These are phyloP conservation scores for Epichloe hybrida DNA, from an alignment of 2,329 filamentous ascomycete species.

Conservation along the genomic window DNA sequence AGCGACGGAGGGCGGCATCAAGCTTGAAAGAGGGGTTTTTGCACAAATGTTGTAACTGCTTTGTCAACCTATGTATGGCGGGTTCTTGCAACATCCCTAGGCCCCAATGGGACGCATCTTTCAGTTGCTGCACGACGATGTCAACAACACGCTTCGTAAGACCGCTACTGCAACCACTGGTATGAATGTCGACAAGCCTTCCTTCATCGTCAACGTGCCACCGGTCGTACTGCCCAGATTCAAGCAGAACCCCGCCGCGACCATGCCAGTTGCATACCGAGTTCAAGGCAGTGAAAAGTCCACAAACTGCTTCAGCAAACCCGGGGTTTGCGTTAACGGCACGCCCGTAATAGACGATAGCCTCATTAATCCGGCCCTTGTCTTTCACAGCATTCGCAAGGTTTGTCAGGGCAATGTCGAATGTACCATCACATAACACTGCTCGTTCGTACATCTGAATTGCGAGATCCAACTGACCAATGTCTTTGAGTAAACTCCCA, in stretches of 20 bases:
- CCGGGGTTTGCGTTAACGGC: slow-evolving; percentile 87
- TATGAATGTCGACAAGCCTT: slow-evolving; percentile 62
- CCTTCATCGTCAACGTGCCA: slow-evolving; percentile 92
- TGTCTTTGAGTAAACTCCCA: slow-evolving; percentile 88
- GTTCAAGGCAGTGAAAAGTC: slow-evolving; percentile 85
- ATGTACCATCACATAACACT: slow-evolving; percentile 80
- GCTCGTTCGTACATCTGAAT: slow-evolving; percentile 97
- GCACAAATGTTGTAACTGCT: slow-evolving; percentile 31
- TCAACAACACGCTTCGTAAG: slow-evolving; percentile 84
- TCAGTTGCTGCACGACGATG: slow-evolving; percentile 78
- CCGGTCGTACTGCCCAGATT: slow-evolving; percentile 61
- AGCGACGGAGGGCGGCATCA: slow-evolving; percentile 32
- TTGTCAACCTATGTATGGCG: slow-evolving; percentile 34
- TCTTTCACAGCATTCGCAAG: slow-evolving; percentile 97
- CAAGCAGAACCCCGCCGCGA: slow-evolving; percentile 71
- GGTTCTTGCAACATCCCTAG: slow-evolving; percentile 49
- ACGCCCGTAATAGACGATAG: slow-evolving; percentile 80
- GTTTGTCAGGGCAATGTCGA: slow-evolving; percentile 94
- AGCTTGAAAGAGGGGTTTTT: slow-evolving; percentile 23
- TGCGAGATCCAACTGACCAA: slow-evolving; percentile 79
- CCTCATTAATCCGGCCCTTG: slow-evolving; percentile 80
- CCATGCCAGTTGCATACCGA: slow-evolving; percentile 93
- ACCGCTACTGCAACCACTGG: slow-evolving; percentile 50
- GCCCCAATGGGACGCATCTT: slow-evolving; percentile 79
- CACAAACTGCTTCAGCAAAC: slow-evolving; percentile 94